Base-by-base conservation (phyloP, 129 eudicot species). In the Erigeron canadensis region DNA sequence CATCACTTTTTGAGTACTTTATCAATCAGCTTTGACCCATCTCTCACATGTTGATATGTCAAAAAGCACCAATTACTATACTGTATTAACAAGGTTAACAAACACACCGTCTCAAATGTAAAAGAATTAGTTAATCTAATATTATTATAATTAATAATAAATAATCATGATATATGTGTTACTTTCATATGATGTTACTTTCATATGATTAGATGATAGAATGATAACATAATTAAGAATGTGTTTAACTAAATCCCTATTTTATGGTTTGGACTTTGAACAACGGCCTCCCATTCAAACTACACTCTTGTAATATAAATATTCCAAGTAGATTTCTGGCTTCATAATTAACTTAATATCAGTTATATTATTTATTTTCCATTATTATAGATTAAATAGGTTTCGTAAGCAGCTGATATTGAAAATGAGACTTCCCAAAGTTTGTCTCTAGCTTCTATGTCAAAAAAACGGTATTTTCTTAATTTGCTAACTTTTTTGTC, bases 241-340 rank as follows among this genome's bases (percentile, higher is more conserved):
- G 10, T 37, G 51, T 58, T 63, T 43, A 78, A 58, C 17, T 50
- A 62, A 23, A 65, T 69, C 87, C 88, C 75, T 80, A 77, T 84
- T 69, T 86, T 71, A 81, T 72, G 91, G 88, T 78, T 81, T 81
- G 84, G 87, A 81, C 89, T 83, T 83, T 77, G 85, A 86, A 83
- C 22, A 81, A 79, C 67, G 84, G 90, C 88, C 76, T 83, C 88
- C 88, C 61, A 16, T 88, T 88, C 91, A 85, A 85, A 85, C 86
- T 72, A 85, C 95, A 88, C 42, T 62, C 22, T 22, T 65, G 68
- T 48, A 74, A 74, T 82, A 68, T 78, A 74, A 47, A 74, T 63
- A 74, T 55, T 67, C 67, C 80, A 22, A 28, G 79, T 75, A 66
- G 67, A 57, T 15, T 57, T 75, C 44, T 75, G 73, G 73, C 67